Conservation (phyloP, 768 basidiomycete genomes). For the Agrocybe pediades region DNA sequence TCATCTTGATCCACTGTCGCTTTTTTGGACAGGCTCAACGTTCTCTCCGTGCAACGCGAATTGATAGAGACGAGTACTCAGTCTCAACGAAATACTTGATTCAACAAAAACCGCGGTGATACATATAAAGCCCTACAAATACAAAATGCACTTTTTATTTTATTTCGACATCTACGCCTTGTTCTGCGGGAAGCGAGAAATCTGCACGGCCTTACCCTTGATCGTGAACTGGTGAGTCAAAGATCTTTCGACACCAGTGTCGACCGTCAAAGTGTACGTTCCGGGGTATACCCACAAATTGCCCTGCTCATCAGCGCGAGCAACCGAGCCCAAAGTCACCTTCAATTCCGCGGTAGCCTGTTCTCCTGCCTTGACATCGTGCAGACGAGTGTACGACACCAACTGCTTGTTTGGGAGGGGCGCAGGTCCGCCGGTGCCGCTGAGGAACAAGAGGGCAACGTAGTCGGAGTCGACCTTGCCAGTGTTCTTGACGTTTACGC, state of each 20-base stretch:
- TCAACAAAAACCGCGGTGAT: neutral
- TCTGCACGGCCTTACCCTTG: slow-evolving; percentile 39
- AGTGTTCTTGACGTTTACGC: slow-evolving; percentile 48
- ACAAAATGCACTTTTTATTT: neutral
- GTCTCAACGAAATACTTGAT: too few relatives aligned
- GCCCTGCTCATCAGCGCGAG: slow-evolving; percentile 47
- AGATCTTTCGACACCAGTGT: slow-evolving; percentile 34
- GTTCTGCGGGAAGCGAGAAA: slow-evolving; percentile 42
- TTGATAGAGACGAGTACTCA: too few relatives aligned
- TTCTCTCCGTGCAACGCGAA: too few relatives aligned
- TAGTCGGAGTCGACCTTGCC: slow-evolving; percentile 54
- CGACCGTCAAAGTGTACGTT: slow-evolving; percentile 42
- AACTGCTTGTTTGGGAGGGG: slow-evolving; percentile 56
- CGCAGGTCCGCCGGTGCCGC: slow-evolving; percentile 46
- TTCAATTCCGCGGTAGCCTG: slow-evolving; percentile 32
- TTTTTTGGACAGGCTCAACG: too few relatives aligned
- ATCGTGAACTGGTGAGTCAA: slow-evolving; percentile 44
- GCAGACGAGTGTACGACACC: slow-evolving; percentile 46
- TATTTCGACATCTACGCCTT: slow-evolving; percentile 4
- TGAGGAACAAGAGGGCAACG: slow-evolving; percentile 53
- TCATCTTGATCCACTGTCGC: neutral
- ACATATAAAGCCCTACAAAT: neutral
- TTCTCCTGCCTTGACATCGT: slow-evolving; percentile 26
- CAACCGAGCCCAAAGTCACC: slow-evolving; percentile 50
- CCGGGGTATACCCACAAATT: slow-evolving; percentile 48